Percentiles rank a stretch among this genome's conserved stretches.
Evolutionary conservation across 345 rosid genomes (phyloP).

Genomic region (Brassica rapa): DNA sequence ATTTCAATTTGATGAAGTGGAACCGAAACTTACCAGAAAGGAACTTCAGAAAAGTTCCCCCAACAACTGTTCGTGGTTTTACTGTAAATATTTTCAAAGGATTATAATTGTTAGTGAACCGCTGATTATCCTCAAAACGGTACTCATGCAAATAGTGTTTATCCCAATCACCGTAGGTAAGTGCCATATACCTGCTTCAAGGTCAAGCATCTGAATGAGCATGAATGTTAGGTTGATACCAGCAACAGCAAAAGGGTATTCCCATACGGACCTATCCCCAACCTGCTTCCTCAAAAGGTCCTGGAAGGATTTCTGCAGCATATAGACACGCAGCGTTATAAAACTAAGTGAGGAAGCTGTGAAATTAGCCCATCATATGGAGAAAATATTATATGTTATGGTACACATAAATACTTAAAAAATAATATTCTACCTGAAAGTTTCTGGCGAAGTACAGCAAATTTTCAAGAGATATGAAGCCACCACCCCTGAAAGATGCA

Average conservation of each 20-base stretch:
- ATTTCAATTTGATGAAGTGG: background rate
- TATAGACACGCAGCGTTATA: background rate
- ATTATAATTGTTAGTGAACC: conserved; percentile 30
- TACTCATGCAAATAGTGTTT: background rate
- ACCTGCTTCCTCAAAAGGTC: conserved; percentile 88
- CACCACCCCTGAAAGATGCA: conserved; percentile 84
- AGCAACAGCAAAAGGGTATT: conserved; percentile 99
- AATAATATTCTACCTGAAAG: conserved; percentile 89
- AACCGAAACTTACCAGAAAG: conserved; percentile 63
- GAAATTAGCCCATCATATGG: background rate
- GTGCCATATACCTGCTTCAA: conserved; percentile 82
- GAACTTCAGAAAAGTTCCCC: conserved; percentile 86
- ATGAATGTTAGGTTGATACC: conserved; percentile 96
- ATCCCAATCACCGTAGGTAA: background rate
- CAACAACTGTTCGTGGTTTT: conserved; percentile 78
- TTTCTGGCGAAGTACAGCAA: conserved; percentile 79
- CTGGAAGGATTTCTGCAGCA: conserved; percentile 78
- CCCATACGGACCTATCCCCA: conserved; percentile 97
- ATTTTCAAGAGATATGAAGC: conserved; percentile 97
- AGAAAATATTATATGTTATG: background rate
- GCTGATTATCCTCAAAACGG: background rate
- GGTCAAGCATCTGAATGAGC: conserved; percentile 99
- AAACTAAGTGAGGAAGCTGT: conserved; percentile 6
- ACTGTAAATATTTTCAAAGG: conserved; percentile 51
- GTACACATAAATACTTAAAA: too few species aligned